Conservation (phyloP, 2,329 filamentous ascomycete genomes). For the Arthrobotrys pseudoclavata region DNA sequence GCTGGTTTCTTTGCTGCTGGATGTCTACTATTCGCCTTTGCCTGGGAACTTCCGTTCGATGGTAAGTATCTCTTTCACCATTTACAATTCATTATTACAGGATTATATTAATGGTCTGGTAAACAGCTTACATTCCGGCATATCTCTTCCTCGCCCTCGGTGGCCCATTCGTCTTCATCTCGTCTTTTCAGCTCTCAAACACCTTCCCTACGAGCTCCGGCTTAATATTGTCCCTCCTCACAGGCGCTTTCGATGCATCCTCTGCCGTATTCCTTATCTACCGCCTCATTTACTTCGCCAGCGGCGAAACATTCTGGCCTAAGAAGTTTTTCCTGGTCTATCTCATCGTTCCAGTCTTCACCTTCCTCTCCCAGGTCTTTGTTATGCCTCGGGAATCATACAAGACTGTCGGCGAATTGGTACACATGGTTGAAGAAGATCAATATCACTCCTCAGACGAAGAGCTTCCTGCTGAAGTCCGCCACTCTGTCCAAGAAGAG, state of each 20-base stretch:
- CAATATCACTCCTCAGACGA: constrained; percentile 63
- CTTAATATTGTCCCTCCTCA: constrained; percentile 82
- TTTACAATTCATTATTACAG: not conserved
- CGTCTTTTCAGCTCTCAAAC: constrained; percentile 86
- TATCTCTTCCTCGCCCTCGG: constrained; percentile 83
- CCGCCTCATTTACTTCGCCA: constrained; percentile 77
- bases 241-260: constrained; percentile 85
- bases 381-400: constrained; percentile 82
- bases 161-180: constrained; percentile 85
- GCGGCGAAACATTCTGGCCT: constrained; percentile 72
- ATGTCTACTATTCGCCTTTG: constrained; percentile 79
- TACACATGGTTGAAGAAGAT: constrained; percentile 76
- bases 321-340: constrained; percentile 80
- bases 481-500: constrained; percentile 66
- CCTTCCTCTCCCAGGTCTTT: constrained; percentile 76
- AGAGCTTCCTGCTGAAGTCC: constrained; percentile 61
- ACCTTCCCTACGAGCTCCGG: constrained; percentile 83
- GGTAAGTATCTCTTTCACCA: constrained; percentile 66
- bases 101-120: constrained; percentile 20
- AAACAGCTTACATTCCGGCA: constrained; percentile 73
- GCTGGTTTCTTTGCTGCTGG: constrained; percentile 78
- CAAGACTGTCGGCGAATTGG: constrained; percentile 86
- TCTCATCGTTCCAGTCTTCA: constrained; percentile 77
- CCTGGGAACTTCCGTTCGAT: constrained; percentile 77
- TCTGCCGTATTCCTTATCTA: constrained; percentile 83